These are phyloP conservation scores for Elsinoe australis DNA, from an alignment of 2,329 filamentous ascomycete species.

Conservation along the genomic window DNA sequence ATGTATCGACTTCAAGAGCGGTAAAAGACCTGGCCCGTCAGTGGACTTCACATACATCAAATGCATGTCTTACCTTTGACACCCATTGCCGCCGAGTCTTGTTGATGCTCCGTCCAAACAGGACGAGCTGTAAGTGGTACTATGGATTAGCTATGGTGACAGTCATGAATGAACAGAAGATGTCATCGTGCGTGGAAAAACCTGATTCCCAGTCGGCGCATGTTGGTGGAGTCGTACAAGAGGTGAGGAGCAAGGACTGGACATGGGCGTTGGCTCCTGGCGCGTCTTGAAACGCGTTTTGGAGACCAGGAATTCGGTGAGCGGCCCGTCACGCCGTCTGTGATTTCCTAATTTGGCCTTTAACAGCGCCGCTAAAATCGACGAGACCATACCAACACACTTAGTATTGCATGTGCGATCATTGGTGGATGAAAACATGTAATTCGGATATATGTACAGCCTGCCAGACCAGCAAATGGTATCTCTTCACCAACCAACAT, in stretches of 20 bases:
- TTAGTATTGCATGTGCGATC: too few species aligned
- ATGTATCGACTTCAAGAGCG: constrained; percentile 92
- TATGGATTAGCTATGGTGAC: background rate
- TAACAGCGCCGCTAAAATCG: too few species aligned
- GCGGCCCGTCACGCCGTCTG: too few species aligned
- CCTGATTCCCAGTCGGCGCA: background rate
- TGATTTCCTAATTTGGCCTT: too few species aligned
- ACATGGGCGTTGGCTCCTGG: constrained; percentile 3
- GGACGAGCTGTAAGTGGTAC: background rate
- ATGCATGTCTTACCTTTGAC: constrained; percentile 28
- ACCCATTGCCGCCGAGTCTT: constrained; percentile 27
- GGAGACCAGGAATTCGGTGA: too few species aligned
- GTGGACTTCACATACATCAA: background rate
- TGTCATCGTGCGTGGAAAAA: background rate
- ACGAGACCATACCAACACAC: too few species aligned
- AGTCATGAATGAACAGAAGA: background rate
- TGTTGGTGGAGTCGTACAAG: background rate
- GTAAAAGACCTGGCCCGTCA: constrained; percentile 62
- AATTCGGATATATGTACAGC: too few species aligned
- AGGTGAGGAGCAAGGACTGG: constrained; percentile 5
- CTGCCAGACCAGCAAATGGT: too few species aligned
- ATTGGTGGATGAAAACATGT: too few species aligned
- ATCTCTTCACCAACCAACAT: too few species aligned
- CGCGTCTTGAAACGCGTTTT: constrained; percentile 14
- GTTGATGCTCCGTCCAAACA: background rate